A percentile compares a stretch with the other conserved stretches of the same genome.
These are phyloP conservation scores for Pythium chondricola DNA, from an alignment of 352 stramenopile species.

Conservation along the genomic window DNA sequence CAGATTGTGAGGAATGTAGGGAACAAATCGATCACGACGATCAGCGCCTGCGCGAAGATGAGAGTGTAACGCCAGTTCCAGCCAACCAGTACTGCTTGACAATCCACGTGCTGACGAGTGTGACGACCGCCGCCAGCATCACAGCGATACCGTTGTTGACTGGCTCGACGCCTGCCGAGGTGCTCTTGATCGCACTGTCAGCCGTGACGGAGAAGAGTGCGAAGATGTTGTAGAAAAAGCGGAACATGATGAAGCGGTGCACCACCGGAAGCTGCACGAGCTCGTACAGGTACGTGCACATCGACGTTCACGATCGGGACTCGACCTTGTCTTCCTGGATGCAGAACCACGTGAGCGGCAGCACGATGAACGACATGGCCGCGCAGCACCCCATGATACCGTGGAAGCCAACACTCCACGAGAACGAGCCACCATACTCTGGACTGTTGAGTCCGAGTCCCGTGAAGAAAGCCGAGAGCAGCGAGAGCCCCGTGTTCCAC, in stretches of 20 bases:
- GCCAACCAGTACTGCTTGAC: constrained; percentile 37
- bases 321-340: constrained; percentile 34
- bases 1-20: constrained; percentile 59
- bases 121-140: constrained; percentile 37
- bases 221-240: constrained; percentile 27
- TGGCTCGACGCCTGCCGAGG: constrained; percentile 48
- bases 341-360: constrained; percentile 39
- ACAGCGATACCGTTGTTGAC: constrained; percentile 47
- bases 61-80: constrained; percentile 52
- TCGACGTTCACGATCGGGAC: constrained; percentile 15
- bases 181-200: constrained; percentile 35
- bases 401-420: constrained; percentile 37
- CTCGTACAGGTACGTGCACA: constrained; percentile 33
- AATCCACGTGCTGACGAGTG: constrained; percentile 30
- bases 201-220: constrained; percentile 44
- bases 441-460: constrained; percentile 51
- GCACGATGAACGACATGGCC: constrained; percentile 24
- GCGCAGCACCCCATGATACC: constrained; percentile 43
- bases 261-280: constrained; percentile 46
- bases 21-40: constrained; percentile 40
- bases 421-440: constrained; percentile 50
- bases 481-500: constrained; percentile 20
- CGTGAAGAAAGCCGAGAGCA: constrained; percentile 39
- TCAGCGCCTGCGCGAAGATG: constrained; percentile 29
- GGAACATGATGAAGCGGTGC: constrained; percentile 21